phyloP scores from a whole-genome alignment of 805 yeast species.

The Spathaspora arborariae region DNA sequence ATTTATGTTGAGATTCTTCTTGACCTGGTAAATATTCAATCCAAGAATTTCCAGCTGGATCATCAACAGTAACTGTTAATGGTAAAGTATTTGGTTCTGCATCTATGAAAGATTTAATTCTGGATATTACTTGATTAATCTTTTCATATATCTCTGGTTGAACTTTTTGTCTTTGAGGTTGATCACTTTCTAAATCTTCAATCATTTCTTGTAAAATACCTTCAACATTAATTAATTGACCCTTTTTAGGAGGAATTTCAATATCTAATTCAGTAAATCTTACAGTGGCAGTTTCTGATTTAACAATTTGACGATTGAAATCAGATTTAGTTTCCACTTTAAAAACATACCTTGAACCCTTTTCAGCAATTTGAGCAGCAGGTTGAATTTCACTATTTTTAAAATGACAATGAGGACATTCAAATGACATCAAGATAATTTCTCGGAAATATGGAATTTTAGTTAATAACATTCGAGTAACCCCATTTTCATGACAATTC shows the following conservation, averaged over 20 bases:
- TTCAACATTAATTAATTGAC: slow-evolving; percentile 89
- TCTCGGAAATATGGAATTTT: slow-evolving; percentile 90
- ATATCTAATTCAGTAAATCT: slow-evolving; percentile 80
- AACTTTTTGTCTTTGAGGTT: slow-evolving; percentile 66
- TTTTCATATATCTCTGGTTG: slow-evolving; percentile 76
- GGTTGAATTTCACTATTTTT: slow-evolving; percentile 92
- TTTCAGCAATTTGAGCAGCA: slow-evolving; percentile 88
- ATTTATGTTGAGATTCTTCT: slow-evolving; percentile 50
- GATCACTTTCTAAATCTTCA: slow-evolving; percentile 76
- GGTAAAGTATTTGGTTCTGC: slow-evolving; percentile 73
- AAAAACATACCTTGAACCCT: slow-evolving; percentile 72
- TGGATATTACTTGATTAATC: slow-evolving; percentile 64
- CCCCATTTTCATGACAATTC: slow-evolving; percentile 88
- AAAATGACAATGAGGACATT: slow-evolving; percentile 91
- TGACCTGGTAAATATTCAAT: slow-evolving; percentile 72
- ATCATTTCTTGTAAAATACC: slow-evolving; percentile 83
- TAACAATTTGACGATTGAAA: slow-evolving; percentile 86
- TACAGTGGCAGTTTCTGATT: slow-evolving; percentile 81
- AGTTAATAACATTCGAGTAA: slow-evolving; percentile 79
- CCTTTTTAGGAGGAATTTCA: slow-evolving; percentile 93
- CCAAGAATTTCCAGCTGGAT: slow-evolving; percentile 98
- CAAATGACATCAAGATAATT: slow-evolving; percentile 89
- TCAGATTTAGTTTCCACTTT: slow-evolving; percentile 68
- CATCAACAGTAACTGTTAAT: slow-evolving; percentile 74
- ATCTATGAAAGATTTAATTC: slow-evolving; percentile 55